These are phyloP conservation scores for Avena eriantha DNA, from an alignment of 176 grass and related monocot species.

Conservation along the genomic window DNA sequence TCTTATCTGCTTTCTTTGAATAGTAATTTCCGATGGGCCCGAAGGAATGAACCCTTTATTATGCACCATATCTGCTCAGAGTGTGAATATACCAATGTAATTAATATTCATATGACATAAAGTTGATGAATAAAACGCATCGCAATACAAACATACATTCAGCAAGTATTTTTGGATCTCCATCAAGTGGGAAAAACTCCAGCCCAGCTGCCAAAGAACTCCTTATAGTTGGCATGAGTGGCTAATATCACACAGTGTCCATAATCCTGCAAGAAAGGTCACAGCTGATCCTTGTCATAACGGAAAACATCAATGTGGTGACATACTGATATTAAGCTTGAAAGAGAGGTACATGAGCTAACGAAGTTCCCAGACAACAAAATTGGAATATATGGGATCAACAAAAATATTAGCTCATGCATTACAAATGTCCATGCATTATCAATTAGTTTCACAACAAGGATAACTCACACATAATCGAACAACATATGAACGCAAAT, in stretches of 20 bases:
- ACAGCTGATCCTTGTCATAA: conserved; percentile 4
- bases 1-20: conserved; percentile 94
- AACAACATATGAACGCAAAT: no score
- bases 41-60: conserved; percentile 99
- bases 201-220: conserved; percentile 90
- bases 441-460: no score
- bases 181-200: conserved; percentile 93
- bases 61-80: conserved; percentile 89
- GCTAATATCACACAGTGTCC: conserved; percentile 94
- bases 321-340: background rate
- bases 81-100: conserved; percentile 6
- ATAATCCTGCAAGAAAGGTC: conserved; percentile 68
- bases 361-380: conserved; percentile 4
- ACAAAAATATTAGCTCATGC: conserved; percentile 44
- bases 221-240: conserved; percentile 96
- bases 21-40: conserved; percentile 82
- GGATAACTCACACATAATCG: no score
- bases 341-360: conserved; percentile 31
- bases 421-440: conserved; percentile 53
- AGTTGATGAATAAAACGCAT: background rate
- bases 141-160: conserved; percentile 58
- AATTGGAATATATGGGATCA: background rate
- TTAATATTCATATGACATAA: conserved; percentile 17
- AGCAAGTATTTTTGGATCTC: conserved; percentile 94
- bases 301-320: background rate